Evolutionary conservation across 2,329 filamentous ascomycete species (phyloP), one percentile per base, ranked within the genome.

Genomic region (Claviceps arundinis): DNA sequence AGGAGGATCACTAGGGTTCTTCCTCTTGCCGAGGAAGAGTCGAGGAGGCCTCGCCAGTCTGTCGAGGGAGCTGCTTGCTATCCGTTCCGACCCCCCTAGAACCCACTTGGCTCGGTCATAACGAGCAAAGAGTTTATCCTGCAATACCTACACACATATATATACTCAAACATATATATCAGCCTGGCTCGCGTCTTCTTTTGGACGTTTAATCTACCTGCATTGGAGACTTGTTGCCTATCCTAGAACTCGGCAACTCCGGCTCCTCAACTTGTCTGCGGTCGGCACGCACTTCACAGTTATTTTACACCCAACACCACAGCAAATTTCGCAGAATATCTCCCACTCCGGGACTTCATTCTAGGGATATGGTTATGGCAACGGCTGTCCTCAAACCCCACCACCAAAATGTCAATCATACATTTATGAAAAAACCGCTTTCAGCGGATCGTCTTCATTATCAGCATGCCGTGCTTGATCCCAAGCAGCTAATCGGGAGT

Each of bases 1-100:
- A 97, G 89, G 87, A 94, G 86, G 84, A 81, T 81, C 84, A 84
- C 82, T 81, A 80, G 84, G 87, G 86, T 90, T 95, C 91, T 97
- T 97, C 91, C 90, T 95, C 91, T 93, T 76, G 77, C 76, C 73
- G 91, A 90, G 93, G 93, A 91, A 94, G 93, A 93, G 89, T 95
- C 89, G 87, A 89, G 86, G 85, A 91, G 89, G 85, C 88, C 87
- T 89, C 86, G 89, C 85, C 87, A 87, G 82, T 83, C 84, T 80
- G 84, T 78, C 78, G 79, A 87, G 80, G 88, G 85, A 84, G 85
- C 88, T 80, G 87, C 88, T 77, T 86, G 85, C 74, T 95, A 90
- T 76, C 85, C 84, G 73, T 95, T 93, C 78, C 87, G 88, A 81
- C 93, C 93, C 73, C 93, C 93, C 70, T 97, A 97, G 89, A 75